Base-by-base conservation (phyloP, 106 monocot genomes). In the Vanilla planifolia region DNA sequence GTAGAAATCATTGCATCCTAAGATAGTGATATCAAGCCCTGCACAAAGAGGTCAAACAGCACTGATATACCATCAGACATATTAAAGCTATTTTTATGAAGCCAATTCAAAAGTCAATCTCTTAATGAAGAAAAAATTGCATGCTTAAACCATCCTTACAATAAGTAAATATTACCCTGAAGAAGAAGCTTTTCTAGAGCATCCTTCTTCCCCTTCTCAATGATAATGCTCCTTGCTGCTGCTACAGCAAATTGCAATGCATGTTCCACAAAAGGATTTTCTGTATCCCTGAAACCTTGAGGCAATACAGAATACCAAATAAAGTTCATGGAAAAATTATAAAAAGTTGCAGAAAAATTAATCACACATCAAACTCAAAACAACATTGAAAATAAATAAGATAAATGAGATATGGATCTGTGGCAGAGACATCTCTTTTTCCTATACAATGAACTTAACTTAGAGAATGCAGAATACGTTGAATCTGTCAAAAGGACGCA, bases 1-100 rank as follows among this genome's bases (percentile, higher is more conserved):
- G 73, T 91, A 98, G 65, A 98, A 98, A 67, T 87, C 91, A 79
- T 98, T 98, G 79, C 77, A 69, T 15, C 96, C 96, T 59, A 91
- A 51, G 20, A 98, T 98, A 41, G 91, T 91, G 69, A 98, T 91
- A 47, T 91, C 76, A 66, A 98, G 66, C 67, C 96, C 96, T 98
- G 77, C 71, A 82, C 51, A 6, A 56, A 28, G 43, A 60, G n/a
- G n/a, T n/a, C n/a, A n/a, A n/a, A n/a, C n/a, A n/a, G n/a, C n/a
- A n/a, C n/a, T n/a, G n/a, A n/a, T n/a, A n/a, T n/a, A n/a, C n/a
- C n/a, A n/a, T n/a, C n/a, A n/a, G n/a, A n/a, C 23, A 73, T 41
- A 33, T 22, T 27, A 44, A 62, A 33, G 34, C 42, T 35, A 27
- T 27, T 23, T 28, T 26, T 48, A 28, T 46, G 33, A 62, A 19